Conservation (phyloP, 116 monocot genomes). For the Papilionanthe hybrid region DNA sequence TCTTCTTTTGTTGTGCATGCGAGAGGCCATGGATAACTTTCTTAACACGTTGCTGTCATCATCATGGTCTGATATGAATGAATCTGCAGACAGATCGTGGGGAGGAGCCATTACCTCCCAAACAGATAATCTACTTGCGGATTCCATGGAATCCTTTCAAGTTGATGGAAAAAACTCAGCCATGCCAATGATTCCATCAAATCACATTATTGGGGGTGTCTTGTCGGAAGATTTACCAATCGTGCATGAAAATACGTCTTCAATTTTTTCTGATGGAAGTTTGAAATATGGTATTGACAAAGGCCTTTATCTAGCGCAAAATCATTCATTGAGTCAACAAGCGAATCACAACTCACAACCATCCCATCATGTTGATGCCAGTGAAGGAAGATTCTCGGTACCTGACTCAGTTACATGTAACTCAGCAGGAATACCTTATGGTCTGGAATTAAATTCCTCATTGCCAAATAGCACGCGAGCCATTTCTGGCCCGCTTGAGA, state of each 20-base stretch:
- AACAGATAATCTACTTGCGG: slow-evolving; percentile 21
- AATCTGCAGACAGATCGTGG: slow-evolving; percentile 34
- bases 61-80: slow-evolving; percentile 43
- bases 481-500: slow-evolving; percentile 39
- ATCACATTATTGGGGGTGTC: slow-evolving; percentile 18
- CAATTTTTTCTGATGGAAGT: slow-evolving; percentile 23
- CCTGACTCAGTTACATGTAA: slow-evolving; percentile 16
- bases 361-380: background rate
- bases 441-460: slow-evolving; percentile 29
- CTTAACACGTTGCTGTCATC: slow-evolving; percentile 35
- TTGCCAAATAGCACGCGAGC: slow-evolving; percentile 21
- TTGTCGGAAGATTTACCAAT: slow-evolving; percentile 20
- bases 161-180: slow-evolving; percentile 21
- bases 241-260: slow-evolving; percentile 15
- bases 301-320: slow-evolving; percentile 16
- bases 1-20: background rate
- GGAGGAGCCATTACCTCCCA: slow-evolving; percentile 22
- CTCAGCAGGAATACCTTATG: slow-evolving; percentile 36
- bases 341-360: background rate
- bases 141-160: slow-evolving; percentile 18
- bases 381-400: slow-evolving; percentile 17
- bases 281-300: slow-evolving; percentile 22
- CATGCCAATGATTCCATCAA: slow-evolving; percentile 23
- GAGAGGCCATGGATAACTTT: slow-evolving; percentile 43
- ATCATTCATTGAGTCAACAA: slow-evolving; percentile 19